Evolutionary conservation across 352 stramenopile genomes (phyloP), one percentile per base, ranked within the genome.

Genomic region (Pythium dissimile): DNA sequence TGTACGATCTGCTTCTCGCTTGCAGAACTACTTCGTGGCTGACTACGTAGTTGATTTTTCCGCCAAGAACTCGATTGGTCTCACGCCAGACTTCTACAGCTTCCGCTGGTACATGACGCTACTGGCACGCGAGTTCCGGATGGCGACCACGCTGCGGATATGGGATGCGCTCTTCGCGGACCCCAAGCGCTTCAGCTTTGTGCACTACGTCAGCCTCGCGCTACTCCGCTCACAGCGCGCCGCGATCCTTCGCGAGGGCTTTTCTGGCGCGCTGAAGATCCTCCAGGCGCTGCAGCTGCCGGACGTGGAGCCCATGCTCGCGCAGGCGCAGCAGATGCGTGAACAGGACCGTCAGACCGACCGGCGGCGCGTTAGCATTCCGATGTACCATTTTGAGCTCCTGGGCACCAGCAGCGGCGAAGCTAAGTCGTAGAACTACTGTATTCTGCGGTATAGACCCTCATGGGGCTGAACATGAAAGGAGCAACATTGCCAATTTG

Each of bases 21-120:
- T 43, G 10, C 37, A 13, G 13, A 5, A 46, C 5, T 6, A 43
- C 21, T 20, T n/a, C 27, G 57, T 31, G 23, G 11, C 23, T 68
- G 44, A 41, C 32, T 51, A 9, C 61, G 28, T 5, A 24, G 21
- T 41, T 6, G 34, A n/a, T 16, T 41, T 8, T 20, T n/a, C 34
- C 34, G 2, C 32, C 20, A 15, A 89, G 75, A 90, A 90, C 54
- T 88, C 73, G 1, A 72, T 90, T 2, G 77, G 68, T 0, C 44
- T 88, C 31, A 75, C 74, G 1, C 66, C 77, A 3, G 75, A 88
- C 34, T 72, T 87, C 37, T 88, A 88, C 60, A 88, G 66, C 46
- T 77, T 87, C 35, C 77, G 75, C 5, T 90, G 80, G 80, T 90
- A 88, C 68, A 88, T 84, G 69, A 81, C 76, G 18, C 73, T 89